Conservation (phyloP, 495 filamentous ascomycete genomes). For the Neurospora tetraspora region DNA sequence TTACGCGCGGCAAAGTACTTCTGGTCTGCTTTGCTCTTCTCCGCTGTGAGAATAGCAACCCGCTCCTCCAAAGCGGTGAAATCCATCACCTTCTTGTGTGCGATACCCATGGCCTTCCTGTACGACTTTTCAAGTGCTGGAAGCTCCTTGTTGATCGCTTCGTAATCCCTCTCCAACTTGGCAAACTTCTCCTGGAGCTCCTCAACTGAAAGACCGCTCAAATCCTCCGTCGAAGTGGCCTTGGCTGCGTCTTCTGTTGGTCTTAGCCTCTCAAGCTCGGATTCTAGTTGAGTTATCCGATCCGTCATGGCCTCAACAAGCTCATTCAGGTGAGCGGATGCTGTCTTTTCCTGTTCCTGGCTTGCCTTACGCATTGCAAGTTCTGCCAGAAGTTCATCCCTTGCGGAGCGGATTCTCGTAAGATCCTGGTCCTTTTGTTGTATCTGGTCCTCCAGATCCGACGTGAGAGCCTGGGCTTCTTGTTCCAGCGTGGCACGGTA, state of each 20-base stretch:
- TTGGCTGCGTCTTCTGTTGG: constrained; percentile 33
- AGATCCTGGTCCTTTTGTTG: constrained; percentile 75
- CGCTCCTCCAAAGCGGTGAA: constrained; percentile 67
- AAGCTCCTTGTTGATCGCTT: constrained; percentile 76
- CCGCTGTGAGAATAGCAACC: constrained; percentile 60
- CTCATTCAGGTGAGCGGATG: constrained; percentile 63
- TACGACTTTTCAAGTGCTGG: constrained; percentile 77
- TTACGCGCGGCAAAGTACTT: constrained; percentile 96
- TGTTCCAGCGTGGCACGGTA: constrained; percentile 71
- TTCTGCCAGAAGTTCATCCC: constrained; percentile 80
- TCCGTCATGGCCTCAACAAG: constrained; percentile 64
- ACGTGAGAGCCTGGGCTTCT: constrained; percentile 57
- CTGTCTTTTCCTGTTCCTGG: constrained; percentile 62
- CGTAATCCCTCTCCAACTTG: constrained; percentile 65
- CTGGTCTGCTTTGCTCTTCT: constrained; percentile 93
- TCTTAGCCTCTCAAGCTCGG: constrained; percentile 64
- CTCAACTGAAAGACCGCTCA: constrained; percentile 48
- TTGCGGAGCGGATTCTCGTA: constrained; percentile 65
- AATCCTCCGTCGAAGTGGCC: constrained; percentile 34
- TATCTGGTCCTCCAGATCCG: constrained; percentile 71
- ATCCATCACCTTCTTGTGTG: constrained; percentile 78
- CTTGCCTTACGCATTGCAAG: constrained; percentile 66
- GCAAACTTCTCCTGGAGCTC: constrained; percentile 64
- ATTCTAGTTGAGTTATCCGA: constrained; percentile 69
- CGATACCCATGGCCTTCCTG: constrained; percentile 72